Base-by-base conservation (phyloP, 2,329 filamentous ascomycete species). In the Fusarium subglutinans region DNA sequence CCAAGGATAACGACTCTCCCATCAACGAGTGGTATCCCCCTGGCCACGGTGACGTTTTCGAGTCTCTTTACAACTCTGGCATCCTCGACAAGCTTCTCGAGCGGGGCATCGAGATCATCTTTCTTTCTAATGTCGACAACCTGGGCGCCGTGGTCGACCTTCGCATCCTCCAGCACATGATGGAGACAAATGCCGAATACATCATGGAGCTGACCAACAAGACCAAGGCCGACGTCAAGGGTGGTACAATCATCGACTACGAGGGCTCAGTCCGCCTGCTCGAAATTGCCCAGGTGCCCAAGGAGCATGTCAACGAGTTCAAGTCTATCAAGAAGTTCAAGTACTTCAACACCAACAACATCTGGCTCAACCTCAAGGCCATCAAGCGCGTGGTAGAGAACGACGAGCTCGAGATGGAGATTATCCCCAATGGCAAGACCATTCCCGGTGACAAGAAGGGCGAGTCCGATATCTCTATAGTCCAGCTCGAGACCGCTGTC, bases 281-380 rank as follows among this genome's bases (percentile, higher is more conserved):
- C 60, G 96, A 99, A 88, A 98, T 99, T 80, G 96, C 96, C 20
- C 96, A 99, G 89, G 96, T 99, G 41, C 96, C 96, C 86, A 99
- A 98, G 91, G 94, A 99, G 89, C 96, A 99, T 87, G 94, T 96
- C 84, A 98, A 99, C 87, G 96, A 99, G 88, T 99, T 99, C 94
- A 99, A 99, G 92, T 98, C 95, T 55, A 99, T 99, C 90, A 99
- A 99, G 93, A 99, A 99, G 90, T 99, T 99, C 93, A 98, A 97
- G 90, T 99, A 99, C 92, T 99, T 99, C 93, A 99, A 99, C 91
- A 99, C 96, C 86, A 99, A 99, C 93, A 99, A 99, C 91, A 98
- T 99, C 87, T 99, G 96, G 96, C 93, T 99, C 90, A 98, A 98
- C 88, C 90, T 98, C 80, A 92, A 94, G 83, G 96, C 96, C 78